These are phyloP conservation scores for Phlebiopsis gigantea DNA, from an alignment of 768 basidiomycete genomes.

Conservation along the genomic window DNA sequence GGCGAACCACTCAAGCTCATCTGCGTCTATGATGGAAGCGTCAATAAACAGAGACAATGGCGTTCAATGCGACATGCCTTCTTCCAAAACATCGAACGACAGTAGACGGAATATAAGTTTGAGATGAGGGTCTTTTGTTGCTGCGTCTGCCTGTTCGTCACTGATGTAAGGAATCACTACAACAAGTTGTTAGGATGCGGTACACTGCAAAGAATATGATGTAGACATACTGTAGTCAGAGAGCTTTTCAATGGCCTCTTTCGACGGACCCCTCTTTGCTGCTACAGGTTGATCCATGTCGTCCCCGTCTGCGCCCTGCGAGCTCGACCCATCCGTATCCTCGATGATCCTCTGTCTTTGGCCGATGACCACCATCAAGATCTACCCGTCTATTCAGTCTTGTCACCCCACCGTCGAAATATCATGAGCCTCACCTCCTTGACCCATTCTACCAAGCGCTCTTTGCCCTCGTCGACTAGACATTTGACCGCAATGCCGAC, in stretches of 20 bases:
- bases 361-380: conserved; percentile 53
- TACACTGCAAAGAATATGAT: background rate
- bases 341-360: conserved; percentile 57
- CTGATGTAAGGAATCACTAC: conserved; percentile 72
- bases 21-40: conserved; percentile 39
- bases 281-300: conserved; percentile 27
- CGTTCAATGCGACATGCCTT: conserved; percentile 42
- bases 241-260: conserved; percentile 63
- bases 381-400: conserved; percentile 34
- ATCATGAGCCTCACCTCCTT: conserved; percentile 55
- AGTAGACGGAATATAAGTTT: conserved; percentile 82
- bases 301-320: conserved; percentile 28
- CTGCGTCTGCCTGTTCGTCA: conserved; percentile 73
- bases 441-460: conserved; percentile 70
- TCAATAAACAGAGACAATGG: background rate
- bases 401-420: background rate
- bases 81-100: conserved; percentile 60
- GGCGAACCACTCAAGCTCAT: conserved; percentile 82
- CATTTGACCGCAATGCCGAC: conserved; percentile 79
- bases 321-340: conserved; percentile 43
- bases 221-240: conserved; percentile 64
- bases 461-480: conserved; percentile 61
- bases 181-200: background rate
- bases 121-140: conserved; percentile 70
- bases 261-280: conserved; percentile 46